phyloP scores from a whole-genome alignment of 495 filamentous ascomycete species.

The Articulospora tetracladia region DNA sequence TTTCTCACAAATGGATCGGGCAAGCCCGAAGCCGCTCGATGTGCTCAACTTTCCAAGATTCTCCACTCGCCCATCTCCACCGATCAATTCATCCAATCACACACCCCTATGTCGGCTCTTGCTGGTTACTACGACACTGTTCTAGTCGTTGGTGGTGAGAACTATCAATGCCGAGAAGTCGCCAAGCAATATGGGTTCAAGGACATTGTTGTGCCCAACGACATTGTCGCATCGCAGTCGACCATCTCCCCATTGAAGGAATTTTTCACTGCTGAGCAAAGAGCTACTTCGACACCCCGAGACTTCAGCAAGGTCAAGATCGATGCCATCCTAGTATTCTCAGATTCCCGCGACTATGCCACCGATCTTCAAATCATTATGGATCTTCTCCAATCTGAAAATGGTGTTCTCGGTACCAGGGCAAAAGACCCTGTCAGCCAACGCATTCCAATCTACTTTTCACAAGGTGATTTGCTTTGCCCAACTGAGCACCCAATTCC shows the following conservation, averaged over 20 bases:
- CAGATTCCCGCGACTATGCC: conserved; percentile 92
- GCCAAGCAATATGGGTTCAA: conserved; percentile 72
- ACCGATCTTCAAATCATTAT: conserved; percentile 68
- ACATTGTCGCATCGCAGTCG: conserved; percentile 64
- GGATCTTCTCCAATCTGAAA: conserved; percentile 70
- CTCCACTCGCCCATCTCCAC: conserved; percentile 33
- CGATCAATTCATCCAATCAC: conserved; percentile 72
- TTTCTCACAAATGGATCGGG: conserved; percentile 86
- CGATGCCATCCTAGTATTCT: conserved; percentile 84
- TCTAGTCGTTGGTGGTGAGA: conserved; percentile 62
- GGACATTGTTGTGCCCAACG: conserved; percentile 75
- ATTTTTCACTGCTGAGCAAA: conserved; percentile 34
- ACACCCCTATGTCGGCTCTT: conserved; percentile 73
- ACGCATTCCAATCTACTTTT: conserved; percentile 69
- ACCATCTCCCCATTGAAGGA: conserved; percentile 72
- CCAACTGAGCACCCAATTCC: conserved; percentile 67
- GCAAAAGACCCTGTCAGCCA: conserved; percentile 38
- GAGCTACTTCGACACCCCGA: conserved; percentile 50
- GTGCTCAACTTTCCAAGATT: conserved; percentile 58
- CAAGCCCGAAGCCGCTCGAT: conserved; percentile 63
- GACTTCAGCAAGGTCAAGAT: conserved; percentile 65
- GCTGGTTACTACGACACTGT: conserved; percentile 63
- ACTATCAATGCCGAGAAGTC: conserved; percentile 62
- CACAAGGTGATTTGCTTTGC: conserved; percentile 85
- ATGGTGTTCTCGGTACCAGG: conserved; percentile 71